phyloP scores from a whole-genome alignment of 139 green algal species.

The Chlamydomonas sp. region DNA sequence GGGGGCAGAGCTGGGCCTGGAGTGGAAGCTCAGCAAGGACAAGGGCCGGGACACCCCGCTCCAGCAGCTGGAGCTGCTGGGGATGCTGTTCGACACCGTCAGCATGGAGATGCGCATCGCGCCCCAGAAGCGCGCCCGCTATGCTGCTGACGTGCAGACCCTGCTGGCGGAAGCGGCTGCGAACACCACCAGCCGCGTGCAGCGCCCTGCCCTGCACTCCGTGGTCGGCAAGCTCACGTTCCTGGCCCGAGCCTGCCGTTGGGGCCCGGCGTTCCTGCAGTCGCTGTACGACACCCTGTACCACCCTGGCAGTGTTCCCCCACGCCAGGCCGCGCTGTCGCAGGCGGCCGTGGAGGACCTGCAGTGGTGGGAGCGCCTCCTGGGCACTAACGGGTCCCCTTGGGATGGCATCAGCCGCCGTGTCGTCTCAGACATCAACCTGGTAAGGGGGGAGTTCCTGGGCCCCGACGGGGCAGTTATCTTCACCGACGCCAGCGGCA shows the following conservation, averaged over 20 bases:
- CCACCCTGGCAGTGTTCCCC: too few relatives aligned
- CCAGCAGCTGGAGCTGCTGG: conserved; percentile 19
- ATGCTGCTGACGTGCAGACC: neutral
- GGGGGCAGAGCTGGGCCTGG: neutral
- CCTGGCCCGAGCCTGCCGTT: conserved; percentile 1
- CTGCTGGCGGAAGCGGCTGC: neutral
- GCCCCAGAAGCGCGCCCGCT: neutral
- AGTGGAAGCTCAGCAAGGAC: conserved; percentile 8
- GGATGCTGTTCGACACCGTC: neutral
- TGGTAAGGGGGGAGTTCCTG: conserved; percentile 10
- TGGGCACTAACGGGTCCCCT: neutral
- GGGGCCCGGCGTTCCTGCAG: conserved; percentile 29
- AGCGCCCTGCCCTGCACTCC: neutral
- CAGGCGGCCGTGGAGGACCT: neutral
- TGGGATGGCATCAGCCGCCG: neutral
- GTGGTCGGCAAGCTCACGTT: conserved; percentile 15
- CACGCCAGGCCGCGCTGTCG: neutral
- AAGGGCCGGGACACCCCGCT: neutral
- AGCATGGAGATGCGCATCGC: neutral
- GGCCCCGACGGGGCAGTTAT: neutral
- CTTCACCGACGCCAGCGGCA: conserved; percentile 32
- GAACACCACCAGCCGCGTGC: neutral
- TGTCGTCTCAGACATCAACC: neutral
- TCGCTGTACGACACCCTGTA: neutral
- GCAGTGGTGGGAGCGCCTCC: neutral